Evolutionary conservation across 495 filamentous ascomycete genomes (phyloP).

Genomic region (Cercophora scortea): DNA sequence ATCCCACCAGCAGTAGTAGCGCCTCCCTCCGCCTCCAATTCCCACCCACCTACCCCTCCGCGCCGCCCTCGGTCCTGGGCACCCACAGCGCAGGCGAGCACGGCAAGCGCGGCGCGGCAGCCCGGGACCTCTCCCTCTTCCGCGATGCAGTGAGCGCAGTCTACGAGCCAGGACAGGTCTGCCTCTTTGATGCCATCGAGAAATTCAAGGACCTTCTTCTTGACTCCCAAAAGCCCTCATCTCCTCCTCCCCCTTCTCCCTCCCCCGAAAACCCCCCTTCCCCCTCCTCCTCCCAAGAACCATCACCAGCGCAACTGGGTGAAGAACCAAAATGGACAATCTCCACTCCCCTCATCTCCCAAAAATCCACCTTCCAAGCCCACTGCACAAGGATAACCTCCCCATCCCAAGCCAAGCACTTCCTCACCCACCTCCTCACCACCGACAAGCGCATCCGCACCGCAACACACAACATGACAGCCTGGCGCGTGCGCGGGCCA

Average conservation of each 20-base stretch:
- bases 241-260: neutral
- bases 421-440: conserved; percentile 66
- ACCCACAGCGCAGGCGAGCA: conserved; percentile 50
- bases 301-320: neutral
- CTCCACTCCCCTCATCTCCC: conserved; percentile 64
- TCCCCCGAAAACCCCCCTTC: neutral
- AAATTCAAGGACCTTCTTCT: conserved; percentile 36
- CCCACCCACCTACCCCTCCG: conserved; percentile 60
- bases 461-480: conserved; percentile 86
- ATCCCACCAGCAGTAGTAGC: neutral
- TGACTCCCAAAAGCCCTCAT: conserved; percentile 3
- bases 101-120: conserved; percentile 60
- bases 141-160: conserved; percentile 55
- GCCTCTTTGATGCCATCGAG: conserved; percentile 81
- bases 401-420: conserved; percentile 58
- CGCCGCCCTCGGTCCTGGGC: conserved; percentile 61
- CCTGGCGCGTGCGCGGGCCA: conserved; percentile 48
- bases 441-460: conserved; percentile 73
- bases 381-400: conserved; percentile 60
- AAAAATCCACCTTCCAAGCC: conserved; percentile 83
- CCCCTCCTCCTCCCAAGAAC: neutral
- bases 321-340: conserved; percentile 58
- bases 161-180: conserved; percentile 68
- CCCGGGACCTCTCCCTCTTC: conserved; percentile 56
- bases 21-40: conserved; percentile 58